Evolutionary conservation across 2,329 filamentous ascomycete species (phyloP).

Genomic region (Fusarium pseudonygamai): DNA sequence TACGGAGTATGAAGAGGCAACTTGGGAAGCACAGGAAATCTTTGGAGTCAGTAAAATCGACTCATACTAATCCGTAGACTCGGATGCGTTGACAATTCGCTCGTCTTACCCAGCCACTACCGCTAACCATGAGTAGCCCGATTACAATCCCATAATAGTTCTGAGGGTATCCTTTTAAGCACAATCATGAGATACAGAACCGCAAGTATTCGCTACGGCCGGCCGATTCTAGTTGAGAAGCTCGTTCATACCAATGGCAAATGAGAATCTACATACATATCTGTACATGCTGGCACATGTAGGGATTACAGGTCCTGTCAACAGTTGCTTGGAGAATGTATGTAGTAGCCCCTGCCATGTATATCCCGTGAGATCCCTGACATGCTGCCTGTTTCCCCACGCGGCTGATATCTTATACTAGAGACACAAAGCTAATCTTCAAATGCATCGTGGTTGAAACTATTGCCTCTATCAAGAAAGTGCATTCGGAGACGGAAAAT

Average conservation of each 20-base stretch:
- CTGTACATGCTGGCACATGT: not conserved
- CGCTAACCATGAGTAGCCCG: no score
- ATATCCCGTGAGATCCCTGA: constrained; percentile 10
- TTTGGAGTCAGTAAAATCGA: not conserved
- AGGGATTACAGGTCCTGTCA: not conserved
- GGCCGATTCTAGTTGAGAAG: not conserved
- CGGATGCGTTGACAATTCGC: not conserved
- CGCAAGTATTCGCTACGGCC: not conserved
- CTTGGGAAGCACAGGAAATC: not conserved
- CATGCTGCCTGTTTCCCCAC: constrained; percentile 15
- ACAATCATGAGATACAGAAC: not conserved
- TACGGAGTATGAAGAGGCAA: not conserved
- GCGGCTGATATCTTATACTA: constrained; percentile 5
- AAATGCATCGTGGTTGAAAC: constrained; percentile 17
- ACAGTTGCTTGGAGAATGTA: not conserved
- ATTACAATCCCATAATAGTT: not conserved
- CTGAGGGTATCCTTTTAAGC: not conserved
- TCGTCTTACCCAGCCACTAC: not conserved
- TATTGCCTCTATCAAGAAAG: constrained; percentile 23
- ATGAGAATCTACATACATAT: not conserved
- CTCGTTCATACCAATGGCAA: not conserved
- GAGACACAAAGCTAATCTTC: constrained; percentile 30
- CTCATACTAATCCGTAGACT: not conserved
- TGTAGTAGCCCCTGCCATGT: not conserved
- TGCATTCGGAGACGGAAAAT: constrained; percentile 1